Evolutionary conservation across 192 early-diverging fungal species (phyloP).

Genomic region (Coemansia sp.): DNA sequence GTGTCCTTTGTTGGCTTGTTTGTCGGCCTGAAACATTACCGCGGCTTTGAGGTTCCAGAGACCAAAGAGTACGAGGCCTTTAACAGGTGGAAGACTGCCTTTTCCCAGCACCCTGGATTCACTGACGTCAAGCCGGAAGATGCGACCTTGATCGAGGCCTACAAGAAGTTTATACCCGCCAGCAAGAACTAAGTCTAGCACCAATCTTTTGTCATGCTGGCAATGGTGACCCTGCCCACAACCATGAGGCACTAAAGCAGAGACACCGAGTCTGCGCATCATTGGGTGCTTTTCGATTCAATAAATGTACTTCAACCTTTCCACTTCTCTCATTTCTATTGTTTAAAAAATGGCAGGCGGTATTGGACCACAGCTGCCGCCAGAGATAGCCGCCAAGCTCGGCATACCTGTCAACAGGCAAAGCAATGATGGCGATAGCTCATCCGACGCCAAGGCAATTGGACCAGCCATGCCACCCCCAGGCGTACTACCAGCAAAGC

Average conservation of each 20-base stretch:
- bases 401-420: slow-evolving; percentile 15
- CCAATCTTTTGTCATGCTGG: not conserved
- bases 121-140: slow-evolving; percentile 19
- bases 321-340: not conserved
- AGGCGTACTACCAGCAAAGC: not conserved
- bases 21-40: slow-evolving; percentile 11
- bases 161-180: slow-evolving; percentile 23
- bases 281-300: not conserved
- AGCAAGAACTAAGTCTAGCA: not conserved
- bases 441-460: not conserved
- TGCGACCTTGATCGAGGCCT: slow-evolving; percentile 6
- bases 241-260: not conserved
- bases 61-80: slow-evolving; percentile 36
- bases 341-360: not conserved
- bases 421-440: not conserved
- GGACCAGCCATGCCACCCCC: slow-evolving; percentile 41
- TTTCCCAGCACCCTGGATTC: slow-evolving; percentile 23
- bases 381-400: slow-evolving; percentile 41
- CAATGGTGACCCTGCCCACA: not conserved
- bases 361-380: slow-evolving; percentile 33
- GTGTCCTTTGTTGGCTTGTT: slow-evolving; percentile 24
- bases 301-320: not conserved
- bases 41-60: slow-evolving; percentile 26
- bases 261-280: not conserved
- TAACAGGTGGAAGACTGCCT: slow-evolving; percentile 25